Base-by-base conservation (phyloP, 2,329 filamentous ascomycete genomes). In the Ophiostoma piceae region DNA sequence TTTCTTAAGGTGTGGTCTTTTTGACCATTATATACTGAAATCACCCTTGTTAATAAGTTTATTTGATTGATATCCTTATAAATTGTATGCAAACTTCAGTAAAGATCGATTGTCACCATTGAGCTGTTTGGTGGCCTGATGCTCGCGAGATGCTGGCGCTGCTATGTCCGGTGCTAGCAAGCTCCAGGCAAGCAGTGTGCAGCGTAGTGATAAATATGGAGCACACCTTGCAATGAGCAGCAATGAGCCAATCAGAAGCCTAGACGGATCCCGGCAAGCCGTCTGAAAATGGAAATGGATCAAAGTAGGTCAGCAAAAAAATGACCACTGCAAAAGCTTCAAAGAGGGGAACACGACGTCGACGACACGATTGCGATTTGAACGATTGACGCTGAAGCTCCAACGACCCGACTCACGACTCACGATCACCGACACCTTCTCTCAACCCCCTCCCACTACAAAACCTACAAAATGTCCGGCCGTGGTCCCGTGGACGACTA, bases 401-500 rank as follows among this genome's bases (percentile, higher is more conserved):
- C 47, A 32, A 35, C 22, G n/a, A 11, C 39, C 2, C 35, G 35
- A 35, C 39, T 32, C 14, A 47, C 41, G 22, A 60, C 51, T 35
- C 43, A n/a, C n/a, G 11, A 26, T 8, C 4, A 26, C 51, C 51
- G 51, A 7, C 57, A 62, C 16, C 14, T 1, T 35, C 29, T 62
- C 66, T 32, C 26, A 47, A 39, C 9, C 19, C 22, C 19, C 35
- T 5, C 16, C 26, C 22, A 70, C 54, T 29, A 60, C 12, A 14
- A 60, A 43, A 9, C 7, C 37, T 54, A 37, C 75, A 77, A 73
- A 43, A 79, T 79, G 78, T 76, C 77, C 66, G 76, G 76, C 74
- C 76, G 76, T 65, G 80, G 77, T 71, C 80, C 80, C 32, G 79
- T 82, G 76, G 82, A 85, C 75, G 83, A 85, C 75, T 83, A 84